Conservation (phyloP, 2,329 filamentous ascomycete species). For the Rasamsonia emersonii region DNA sequence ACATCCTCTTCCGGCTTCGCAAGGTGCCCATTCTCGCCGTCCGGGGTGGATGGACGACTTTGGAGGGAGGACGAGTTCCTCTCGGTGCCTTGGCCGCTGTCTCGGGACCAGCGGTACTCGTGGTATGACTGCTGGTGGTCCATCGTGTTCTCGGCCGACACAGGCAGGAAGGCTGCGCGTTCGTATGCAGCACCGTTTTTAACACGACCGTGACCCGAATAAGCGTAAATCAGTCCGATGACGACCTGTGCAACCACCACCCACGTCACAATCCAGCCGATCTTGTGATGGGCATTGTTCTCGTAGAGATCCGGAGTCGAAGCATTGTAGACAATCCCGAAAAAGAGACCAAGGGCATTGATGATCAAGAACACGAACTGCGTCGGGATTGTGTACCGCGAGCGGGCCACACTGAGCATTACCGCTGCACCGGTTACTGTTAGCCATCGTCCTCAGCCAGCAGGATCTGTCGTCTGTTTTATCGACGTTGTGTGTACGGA, state of each 20-base stretch:
- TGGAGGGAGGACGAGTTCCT: constrained; percentile 58
- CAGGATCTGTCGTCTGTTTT: too few relatives aligned
- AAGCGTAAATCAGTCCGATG: constrained; percentile 56
- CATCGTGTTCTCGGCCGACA: constrained; percentile 49
- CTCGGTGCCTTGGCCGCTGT: constrained; percentile 69
- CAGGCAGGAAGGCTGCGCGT: constrained; percentile 52
- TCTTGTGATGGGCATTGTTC: constrained; percentile 78
- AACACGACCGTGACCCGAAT: constrained; percentile 42
- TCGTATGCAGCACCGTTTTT: constrained; percentile 34
- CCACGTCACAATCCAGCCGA: constrained; percentile 76
- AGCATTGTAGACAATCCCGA: constrained; percentile 65
- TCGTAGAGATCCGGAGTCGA: constrained; percentile 79
- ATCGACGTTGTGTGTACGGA: too few relatives aligned
- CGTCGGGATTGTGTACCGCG: constrained; percentile 59
- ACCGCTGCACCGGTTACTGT: constrained; percentile 48
- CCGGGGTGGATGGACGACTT: constrained; percentile 47
- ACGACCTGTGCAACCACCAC: constrained; percentile 61
- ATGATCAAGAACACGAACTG: constrained; percentile 60
- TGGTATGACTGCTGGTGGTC: constrained; percentile 42
- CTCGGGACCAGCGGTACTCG: constrained; percentile 54
- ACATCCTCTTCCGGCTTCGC: constrained; percentile 39
- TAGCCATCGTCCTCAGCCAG: constrained; percentile 1
- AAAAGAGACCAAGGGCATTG: constrained; percentile 56
- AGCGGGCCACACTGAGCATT: constrained; percentile 76
- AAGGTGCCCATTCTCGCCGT: constrained; percentile 45